These are phyloP conservation scores for Schizosaccharomyces versatilis DNA, from an alignment of 1,139 yeast genomes.

Conservation along the genomic window DNA sequence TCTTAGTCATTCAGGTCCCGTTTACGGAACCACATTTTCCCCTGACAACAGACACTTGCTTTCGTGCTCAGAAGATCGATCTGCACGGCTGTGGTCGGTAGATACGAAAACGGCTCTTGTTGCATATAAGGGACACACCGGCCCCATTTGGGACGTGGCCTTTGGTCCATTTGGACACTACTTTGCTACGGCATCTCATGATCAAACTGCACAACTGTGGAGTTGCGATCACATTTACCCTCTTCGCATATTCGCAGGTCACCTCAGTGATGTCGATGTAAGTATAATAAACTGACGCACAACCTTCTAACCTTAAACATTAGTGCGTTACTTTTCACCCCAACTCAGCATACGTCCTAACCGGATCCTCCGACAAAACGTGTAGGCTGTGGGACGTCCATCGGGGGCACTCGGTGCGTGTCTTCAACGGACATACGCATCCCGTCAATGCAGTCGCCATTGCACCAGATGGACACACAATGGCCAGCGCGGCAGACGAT, in stretches of 20 bases:
- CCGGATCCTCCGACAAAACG: conserved; percentile 89
- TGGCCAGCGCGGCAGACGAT: conserved; percentile 76
- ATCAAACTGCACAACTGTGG: conserved; percentile 94
- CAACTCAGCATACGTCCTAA: conserved; percentile 75
- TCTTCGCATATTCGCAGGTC: conserved; percentile 88
- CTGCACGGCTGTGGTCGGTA: conserved; percentile 81
- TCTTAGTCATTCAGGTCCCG: conserved; percentile 87
- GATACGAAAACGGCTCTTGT: conserved; percentile 80
- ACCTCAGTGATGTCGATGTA: conserved; percentile 73
- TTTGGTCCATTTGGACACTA: conserved; percentile 92
- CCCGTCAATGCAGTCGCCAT: conserved; percentile 70
- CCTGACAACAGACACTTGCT: conserved; percentile 71
- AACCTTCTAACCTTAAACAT: not conserved
- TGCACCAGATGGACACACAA: conserved; percentile 91
- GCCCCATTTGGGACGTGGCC: conserved; percentile 92
- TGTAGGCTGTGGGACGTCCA: conserved; percentile 96
- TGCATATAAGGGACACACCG: conserved; percentile 87
- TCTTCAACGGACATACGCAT: conserved; percentile 86
- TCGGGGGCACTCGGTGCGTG: conserved; percentile 70
- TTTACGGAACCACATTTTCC: conserved; percentile 70
- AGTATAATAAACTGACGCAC: not conserved
- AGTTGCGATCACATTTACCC: conserved; percentile 96
- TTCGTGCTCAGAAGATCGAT: conserved; percentile 75
- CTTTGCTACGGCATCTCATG: conserved; percentile 92
- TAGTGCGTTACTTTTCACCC: conserved; percentile 79